A percentile compares a stretch with the other conserved stretches of the same genome.
phyloP scores from a whole-genome alignment of 1,284 basidiomycete species.

The Ustilago hordei region DNA sequence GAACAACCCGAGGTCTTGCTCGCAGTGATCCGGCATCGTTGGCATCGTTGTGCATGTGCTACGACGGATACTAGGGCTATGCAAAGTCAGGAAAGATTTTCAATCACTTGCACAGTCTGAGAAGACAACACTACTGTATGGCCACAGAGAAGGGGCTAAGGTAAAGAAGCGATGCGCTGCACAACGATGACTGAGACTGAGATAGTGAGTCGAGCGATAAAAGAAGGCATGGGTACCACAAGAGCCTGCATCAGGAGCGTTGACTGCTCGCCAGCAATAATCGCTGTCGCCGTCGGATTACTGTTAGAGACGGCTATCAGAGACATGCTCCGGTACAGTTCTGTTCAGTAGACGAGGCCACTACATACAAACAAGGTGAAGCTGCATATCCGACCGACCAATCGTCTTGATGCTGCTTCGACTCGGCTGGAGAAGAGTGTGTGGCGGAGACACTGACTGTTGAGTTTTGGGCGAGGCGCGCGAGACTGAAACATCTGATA shows the following conservation, averaged over 20 bases:
- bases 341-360: too few relatives aligned
- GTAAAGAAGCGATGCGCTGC: neutral
- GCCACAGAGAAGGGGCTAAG: neutral
- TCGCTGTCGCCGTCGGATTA: too few relatives aligned
- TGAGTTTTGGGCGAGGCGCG: neutral
- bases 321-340: too few relatives aligned
- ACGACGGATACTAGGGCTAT: neutral
- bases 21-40: neutral
- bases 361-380: conserved; percentile 9
- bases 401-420: neutral
- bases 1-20: neutral
- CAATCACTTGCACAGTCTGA: too few relatives aligned
- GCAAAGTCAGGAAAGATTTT: neutral
- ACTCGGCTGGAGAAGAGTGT: neutral
- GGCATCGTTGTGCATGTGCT: neutral
- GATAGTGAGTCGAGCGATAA: conserved; percentile 22
- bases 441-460: neutral
- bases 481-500: too few relatives aligned
- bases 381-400: conserved; percentile 19
- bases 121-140: neutral
- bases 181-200: conserved; percentile 14
- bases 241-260: neutral
- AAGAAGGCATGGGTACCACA: neutral
- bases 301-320: neutral
- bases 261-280: neutral